phyloP scores from a whole-genome alignment of 2,329 filamentous ascomycete genomes.

The Monilinia vaccinii-corymbosi region DNA sequence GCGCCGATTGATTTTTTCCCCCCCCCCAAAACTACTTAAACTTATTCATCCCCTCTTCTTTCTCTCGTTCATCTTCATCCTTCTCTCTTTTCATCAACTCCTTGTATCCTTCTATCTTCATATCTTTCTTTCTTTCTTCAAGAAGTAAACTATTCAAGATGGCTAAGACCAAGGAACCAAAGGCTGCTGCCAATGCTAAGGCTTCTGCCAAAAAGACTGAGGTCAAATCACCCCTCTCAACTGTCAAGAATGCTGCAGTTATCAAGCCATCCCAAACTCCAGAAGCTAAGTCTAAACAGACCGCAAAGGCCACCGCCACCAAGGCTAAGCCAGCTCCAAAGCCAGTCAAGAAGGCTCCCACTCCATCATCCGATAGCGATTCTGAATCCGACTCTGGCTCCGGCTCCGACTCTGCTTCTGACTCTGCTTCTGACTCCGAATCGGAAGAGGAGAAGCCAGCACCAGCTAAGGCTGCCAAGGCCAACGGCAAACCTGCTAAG shows the following conservation, averaged over 20 bases:
- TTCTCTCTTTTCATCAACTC: constrained; percentile 4
- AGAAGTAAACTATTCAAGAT: constrained; percentile 36
- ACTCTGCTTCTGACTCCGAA: constrained; percentile 23
- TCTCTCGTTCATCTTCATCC: constrained; percentile 9
- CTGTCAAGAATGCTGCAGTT: constrained; percentile 57
- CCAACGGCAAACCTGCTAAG: constrained; percentile 10
- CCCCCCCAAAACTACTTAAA: constrained; percentile 7
- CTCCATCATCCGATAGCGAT: constrained; percentile 33
- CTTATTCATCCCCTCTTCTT: constrained; percentile 17
- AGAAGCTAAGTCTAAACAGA: constrained; percentile 58
- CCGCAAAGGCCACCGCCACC: constrained; percentile 46
- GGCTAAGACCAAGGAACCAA: constrained; percentile 59
- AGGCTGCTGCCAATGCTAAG: constrained; percentile 50
- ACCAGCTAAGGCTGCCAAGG: constrained; percentile 15
- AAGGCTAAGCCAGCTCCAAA: constrained; percentile 26
- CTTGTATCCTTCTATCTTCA: background rate
- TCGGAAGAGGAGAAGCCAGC: constrained; percentile 27
- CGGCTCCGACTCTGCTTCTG: constrained; percentile 25
- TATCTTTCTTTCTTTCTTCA: background rate
- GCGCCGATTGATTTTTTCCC: constrained; percentile 8
- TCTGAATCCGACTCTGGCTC: constrained; percentile 25
- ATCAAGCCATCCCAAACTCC: constrained; percentile 58
- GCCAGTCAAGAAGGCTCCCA: constrained; percentile 34
- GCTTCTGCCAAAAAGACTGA: constrained; percentile 44
- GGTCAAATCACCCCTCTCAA: constrained; percentile 39